Conservation (phyloP, 2,329 filamentous ascomycete species). For the Arthrobotrys conoides region DNA sequence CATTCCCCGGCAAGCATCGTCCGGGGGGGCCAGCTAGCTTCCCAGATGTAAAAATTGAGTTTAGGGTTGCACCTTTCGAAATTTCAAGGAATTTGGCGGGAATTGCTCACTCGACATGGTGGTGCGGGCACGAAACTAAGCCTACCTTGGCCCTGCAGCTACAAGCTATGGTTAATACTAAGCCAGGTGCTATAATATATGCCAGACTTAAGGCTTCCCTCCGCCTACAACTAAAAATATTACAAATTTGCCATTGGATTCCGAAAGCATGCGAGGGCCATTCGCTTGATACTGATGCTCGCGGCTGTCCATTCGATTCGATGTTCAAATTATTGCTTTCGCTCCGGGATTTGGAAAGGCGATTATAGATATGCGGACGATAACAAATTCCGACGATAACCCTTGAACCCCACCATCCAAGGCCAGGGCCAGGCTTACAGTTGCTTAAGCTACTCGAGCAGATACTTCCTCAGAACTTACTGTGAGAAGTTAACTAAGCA, state of each 20-base stretch:
- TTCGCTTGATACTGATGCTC: conserved; percentile 34
- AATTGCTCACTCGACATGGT: conserved; percentile 50
- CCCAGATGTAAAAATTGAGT: conserved; percentile 23
- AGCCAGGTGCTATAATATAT: conserved; percentile 24
- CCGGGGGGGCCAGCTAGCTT: not conserved
- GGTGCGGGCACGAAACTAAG: conserved; percentile 56
- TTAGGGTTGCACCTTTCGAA: conserved; percentile 42
- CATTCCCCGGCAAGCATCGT: conserved; percentile 38
- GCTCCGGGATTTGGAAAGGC: conserved; percentile 49
- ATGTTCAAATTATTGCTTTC: conserved; percentile 31
- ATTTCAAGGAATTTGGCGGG: conserved; percentile 34
- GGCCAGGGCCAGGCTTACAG: not conserved
- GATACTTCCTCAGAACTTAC: conserved; percentile 15
- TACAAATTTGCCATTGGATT: conserved; percentile 49
- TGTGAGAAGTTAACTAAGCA: conserved; percentile 10
- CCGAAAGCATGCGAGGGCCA: conserved; percentile 23
- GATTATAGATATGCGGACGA: conserved; percentile 58
- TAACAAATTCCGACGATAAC: conserved; percentile 61
- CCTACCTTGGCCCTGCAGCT: conserved; percentile 42
- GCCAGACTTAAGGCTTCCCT: conserved; percentile 20
- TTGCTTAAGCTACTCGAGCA: not conserved
- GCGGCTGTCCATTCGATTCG: conserved; percentile 30
- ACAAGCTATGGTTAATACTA: conserved; percentile 28
- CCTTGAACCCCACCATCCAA: conserved; percentile 52
- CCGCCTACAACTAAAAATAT: conserved; percentile 60